Evolutionary conservation across 768 basidiomycete genomes (phyloP).

Genomic region (Nidula microcarpa): DNA sequence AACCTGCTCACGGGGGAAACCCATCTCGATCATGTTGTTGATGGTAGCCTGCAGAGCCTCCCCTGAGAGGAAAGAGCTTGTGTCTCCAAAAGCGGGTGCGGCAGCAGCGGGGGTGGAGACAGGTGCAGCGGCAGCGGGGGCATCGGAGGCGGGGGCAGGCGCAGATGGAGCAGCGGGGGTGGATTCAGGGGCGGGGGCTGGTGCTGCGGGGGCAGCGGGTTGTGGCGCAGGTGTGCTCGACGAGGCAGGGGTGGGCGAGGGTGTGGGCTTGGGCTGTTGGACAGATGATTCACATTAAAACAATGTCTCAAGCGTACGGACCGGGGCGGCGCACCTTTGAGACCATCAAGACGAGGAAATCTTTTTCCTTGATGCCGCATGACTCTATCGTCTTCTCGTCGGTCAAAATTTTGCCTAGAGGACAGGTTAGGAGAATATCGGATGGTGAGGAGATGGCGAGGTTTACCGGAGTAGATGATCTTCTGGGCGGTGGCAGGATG

Average conservation of each 20-base stretch:
- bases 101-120: slow-evolving; percentile 30
- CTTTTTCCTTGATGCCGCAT: slow-evolving; percentile 95
- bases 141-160: slow-evolving; percentile 16
- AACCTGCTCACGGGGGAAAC: slow-evolving; percentile 84
- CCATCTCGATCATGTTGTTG: slow-evolving; percentile 89
- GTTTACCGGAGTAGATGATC: slow-evolving; percentile 87
- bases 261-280: slow-evolving; percentile 4
- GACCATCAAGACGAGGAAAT: slow-evolving; percentile 99
- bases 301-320: slow-evolving; percentile 4
- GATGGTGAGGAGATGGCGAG: not conserved
- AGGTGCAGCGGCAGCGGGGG: slow-evolving; percentile 26
- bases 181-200: slow-evolving; percentile 11
- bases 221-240: slow-evolving; percentile 25
- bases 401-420: slow-evolving; percentile 81
- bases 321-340: slow-evolving; percentile 63
- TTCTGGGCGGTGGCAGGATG: slow-evolving; percentile 79
- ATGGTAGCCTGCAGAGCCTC: slow-evolving; percentile 73
- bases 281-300: not conserved
- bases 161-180: slow-evolving; percentile 23
- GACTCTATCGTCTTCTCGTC: slow-evolving; percentile 88
- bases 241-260: slow-evolving; percentile 29
- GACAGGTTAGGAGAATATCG: slow-evolving; percentile 3
- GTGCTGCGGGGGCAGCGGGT: slow-evolving; percentile 14
- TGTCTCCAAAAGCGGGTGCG: slow-evolving; percentile 38
- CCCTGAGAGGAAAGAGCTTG: slow-evolving; percentile 72